Percentiles rank a stretch among this genome's conserved stretches.
These are phyloP conservation scores for Plantago elongata DNA, from an alignment of 257 asterid species.

Conservation along the genomic window DNA sequence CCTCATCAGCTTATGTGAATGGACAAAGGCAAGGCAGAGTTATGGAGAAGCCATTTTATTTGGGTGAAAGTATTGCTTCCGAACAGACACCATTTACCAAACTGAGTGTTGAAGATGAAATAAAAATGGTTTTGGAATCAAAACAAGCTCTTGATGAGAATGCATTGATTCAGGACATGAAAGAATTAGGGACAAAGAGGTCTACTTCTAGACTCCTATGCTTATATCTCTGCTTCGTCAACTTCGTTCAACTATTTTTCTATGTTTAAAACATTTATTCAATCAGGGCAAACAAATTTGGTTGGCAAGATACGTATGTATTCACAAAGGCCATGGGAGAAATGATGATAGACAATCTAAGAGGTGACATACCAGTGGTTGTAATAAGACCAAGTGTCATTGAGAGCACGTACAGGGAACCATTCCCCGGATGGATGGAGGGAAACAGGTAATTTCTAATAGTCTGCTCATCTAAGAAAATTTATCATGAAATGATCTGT, in stretches of 20 bases:
- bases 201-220: conserved; percentile 20
- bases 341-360: conserved; percentile 78
- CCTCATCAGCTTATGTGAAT: conserved; percentile 77
- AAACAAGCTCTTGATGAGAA: conserved; percentile 42
- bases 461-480: background rate
- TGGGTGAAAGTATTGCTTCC: conserved; percentile 62
- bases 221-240: background rate
- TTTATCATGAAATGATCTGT: background rate
- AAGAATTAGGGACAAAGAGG: conserved; percentile 77
- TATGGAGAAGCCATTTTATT: conserved; percentile 72
- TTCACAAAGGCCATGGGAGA: conserved; percentile 99
- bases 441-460: conserved; percentile 66
- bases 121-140: conserved; percentile 58
- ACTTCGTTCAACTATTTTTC: background rate
- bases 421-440: conserved; percentile 99
- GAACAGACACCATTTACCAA: conserved; percentile 36
- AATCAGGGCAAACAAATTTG: conserved; percentile 85
- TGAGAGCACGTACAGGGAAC: conserved; percentile 93
- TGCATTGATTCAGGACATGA: conserved; percentile 55
- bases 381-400: conserved; percentile 90
- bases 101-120: conserved; percentile 76
- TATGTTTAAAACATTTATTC: background rate
- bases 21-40: conserved; percentile 84
- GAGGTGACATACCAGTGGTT: conserved; percentile 81
- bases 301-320: conserved; percentile 97